Conservation (phyloP, 208 protist genomes). For the Leptomonas pyrrhocoris region DNA sequence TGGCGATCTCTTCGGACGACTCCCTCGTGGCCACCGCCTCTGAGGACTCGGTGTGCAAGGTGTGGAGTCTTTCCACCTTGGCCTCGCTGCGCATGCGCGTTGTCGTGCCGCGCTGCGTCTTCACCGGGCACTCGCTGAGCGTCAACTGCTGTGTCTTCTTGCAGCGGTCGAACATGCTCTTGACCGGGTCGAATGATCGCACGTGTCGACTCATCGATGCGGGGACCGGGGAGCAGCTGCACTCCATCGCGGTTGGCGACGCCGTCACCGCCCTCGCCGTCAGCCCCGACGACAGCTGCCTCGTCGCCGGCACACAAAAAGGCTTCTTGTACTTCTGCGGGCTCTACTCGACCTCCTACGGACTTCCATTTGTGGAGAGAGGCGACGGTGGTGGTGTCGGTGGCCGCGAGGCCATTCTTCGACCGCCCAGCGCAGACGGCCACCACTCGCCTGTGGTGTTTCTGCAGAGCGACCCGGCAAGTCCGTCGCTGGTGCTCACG, state of each 20-base stretch:
- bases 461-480: constrained; percentile 28
- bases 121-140: constrained; percentile 72
- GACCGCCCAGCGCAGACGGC: constrained; percentile 50
- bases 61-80: constrained; percentile 62
- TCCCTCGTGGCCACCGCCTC: constrained; percentile 76
- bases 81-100: constrained; percentile 35
- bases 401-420: constrained; percentile 32
- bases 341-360: constrained; percentile 14
- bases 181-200: constrained; percentile 72
- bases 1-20: constrained; percentile 56
- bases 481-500: constrained; percentile 40
- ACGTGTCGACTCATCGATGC: constrained; percentile 76
- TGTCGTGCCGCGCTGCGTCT: constrained; percentile 38
- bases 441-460: constrained; percentile 70
- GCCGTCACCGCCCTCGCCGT: constrained; percentile 52
- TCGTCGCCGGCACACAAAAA: constrained; percentile 56
- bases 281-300: constrained; percentile 40
- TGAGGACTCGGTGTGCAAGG: constrained; percentile 77
- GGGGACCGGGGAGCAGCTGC: constrained; percentile 50
- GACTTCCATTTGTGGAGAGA: background rate
- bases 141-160: constrained; percentile 74
- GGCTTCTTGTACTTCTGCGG: constrained; percentile 68
- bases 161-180: constrained; percentile 41
- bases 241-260: constrained; percentile 62
- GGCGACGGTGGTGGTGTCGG: background rate